Conservation (phyloP, 495 filamentous ascomycete genomes). For the Lepraria neglecta region DNA sequence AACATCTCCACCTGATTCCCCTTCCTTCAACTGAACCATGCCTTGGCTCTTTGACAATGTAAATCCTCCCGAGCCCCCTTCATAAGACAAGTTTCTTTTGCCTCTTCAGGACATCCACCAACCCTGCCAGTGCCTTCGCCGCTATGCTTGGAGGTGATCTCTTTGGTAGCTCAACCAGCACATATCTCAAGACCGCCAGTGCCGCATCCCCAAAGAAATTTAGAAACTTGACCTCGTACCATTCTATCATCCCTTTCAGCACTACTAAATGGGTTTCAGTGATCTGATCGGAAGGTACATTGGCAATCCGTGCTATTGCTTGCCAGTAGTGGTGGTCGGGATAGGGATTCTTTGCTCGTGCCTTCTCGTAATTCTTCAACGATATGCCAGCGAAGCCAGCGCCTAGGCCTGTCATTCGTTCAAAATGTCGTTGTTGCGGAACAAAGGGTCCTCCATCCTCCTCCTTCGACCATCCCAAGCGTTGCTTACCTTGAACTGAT, state of each 20-base stretch:
- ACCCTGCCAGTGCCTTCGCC: constrained; percentile 51
- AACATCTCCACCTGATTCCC: too few species aligned
- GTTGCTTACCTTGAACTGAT: constrained; percentile 57
- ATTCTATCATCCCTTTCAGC: constrained; percentile 68
- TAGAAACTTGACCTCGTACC: constrained; percentile 63
- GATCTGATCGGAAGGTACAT: constrained; percentile 58
- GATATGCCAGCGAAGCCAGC: constrained; percentile 77
- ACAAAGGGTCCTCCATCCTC: constrained; percentile 50
- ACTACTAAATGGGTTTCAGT: constrained; percentile 73
- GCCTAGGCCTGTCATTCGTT: constrained; percentile 77
- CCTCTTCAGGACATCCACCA: constrained; percentile 52
- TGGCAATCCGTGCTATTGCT: constrained; percentile 63
- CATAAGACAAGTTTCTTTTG: constrained; percentile 53
- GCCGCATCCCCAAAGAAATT: constrained; percentile 70
- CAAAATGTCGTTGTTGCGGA: constrained; percentile 60
- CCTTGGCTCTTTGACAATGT: too few species aligned
- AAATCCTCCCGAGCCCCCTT: constrained; percentile 7
- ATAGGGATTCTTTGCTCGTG: constrained; percentile 63
- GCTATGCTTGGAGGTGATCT: constrained; percentile 47
- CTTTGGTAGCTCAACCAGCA: constrained; percentile 63
- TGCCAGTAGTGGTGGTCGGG: constrained; percentile 77
- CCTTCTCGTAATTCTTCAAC: constrained; percentile 70
- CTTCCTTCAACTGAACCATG: too few species aligned
- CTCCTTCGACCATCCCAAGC: constrained; percentile 69
- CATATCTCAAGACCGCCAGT: constrained; percentile 54